Conservation (phyloP, 768 basidiomycete species). For the Bullera alba region DNA sequence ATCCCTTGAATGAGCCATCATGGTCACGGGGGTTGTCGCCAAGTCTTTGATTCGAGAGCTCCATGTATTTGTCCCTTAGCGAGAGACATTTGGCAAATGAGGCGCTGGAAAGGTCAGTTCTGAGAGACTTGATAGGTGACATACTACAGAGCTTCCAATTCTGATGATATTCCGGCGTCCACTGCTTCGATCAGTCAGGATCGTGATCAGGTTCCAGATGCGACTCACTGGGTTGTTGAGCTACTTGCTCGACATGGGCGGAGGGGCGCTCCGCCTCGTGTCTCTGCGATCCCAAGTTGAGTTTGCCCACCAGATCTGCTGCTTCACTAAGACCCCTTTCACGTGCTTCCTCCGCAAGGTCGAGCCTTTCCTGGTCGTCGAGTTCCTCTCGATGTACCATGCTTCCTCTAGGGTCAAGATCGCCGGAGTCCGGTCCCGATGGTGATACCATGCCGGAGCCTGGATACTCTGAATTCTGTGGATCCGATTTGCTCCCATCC, state of each 20-base stretch:
- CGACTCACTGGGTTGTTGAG: no score
- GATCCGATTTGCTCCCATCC: constrained; percentile 3
- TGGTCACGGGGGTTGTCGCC: constrained; percentile 93
- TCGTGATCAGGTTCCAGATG: no score
- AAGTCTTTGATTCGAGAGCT: constrained; percentile 74
- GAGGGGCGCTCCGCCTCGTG: no score
- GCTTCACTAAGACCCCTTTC: no score
- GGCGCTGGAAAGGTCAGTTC: constrained; percentile 25
- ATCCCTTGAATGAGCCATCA: constrained; percentile 67
- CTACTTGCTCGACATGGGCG: no score
- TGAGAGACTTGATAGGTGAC: constrained; percentile 2
- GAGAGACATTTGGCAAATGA: constrained; percentile 77
- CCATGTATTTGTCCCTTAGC: constrained; percentile 91
- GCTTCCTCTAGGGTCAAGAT: constrained; percentile 17
- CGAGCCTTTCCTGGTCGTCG: constrained; percentile 32
- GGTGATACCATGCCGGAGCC: constrained; percentile 23
- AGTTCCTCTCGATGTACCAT: constrained; percentile 24
- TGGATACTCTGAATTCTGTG: background rate
- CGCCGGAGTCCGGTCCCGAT: constrained; percentile 18
- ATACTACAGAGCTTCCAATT: constrained; percentile 46
- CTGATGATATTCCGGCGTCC: no score
- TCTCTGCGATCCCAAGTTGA: no score
- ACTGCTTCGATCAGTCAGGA: no score
- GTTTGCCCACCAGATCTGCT: no score
- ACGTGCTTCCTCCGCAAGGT: constrained; percentile 37